phyloP scores from a whole-genome alignment of 352 stramenopile species.

The Phytopythium oedochilum region DNA sequence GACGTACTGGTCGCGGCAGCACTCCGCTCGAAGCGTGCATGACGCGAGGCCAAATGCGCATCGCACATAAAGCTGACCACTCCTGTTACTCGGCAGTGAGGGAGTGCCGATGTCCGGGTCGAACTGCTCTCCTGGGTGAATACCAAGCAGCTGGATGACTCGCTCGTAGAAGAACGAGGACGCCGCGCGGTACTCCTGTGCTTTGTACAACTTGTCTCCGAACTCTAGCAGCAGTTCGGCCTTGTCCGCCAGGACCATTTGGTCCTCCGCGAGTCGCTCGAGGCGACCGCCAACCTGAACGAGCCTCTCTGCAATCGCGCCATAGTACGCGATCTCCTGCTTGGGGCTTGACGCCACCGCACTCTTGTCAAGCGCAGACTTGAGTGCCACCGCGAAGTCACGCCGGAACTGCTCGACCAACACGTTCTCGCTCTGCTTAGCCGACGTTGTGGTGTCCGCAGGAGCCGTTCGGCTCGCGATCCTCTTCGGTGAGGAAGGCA shows the following conservation, averaged over 20 bases:
- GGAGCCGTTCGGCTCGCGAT: conserved; percentile 3
- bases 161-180: conserved; percentile 45
- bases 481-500: conserved; percentile 4
- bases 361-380: conserved; percentile 31
- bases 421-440: conserved; percentile 14
- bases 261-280: conserved; percentile 16
- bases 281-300: conserved; percentile 26
- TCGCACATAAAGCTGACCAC: conserved; percentile 30
- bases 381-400: conserved; percentile 35
- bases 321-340: conserved; percentile 37
- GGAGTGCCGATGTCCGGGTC: neutral
- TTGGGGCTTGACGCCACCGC: conserved; percentile 2
- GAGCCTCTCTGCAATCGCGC: conserved; percentile 34
- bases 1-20: conserved; percentile 28
- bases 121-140: neutral
- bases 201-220: conserved; percentile 42
- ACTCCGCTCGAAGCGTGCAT: conserved; percentile 33
- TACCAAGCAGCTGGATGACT: conserved; percentile 12
- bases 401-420: conserved; percentile 50
- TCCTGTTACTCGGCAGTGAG: neutral
- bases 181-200: conserved; percentile 41
- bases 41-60: conserved; percentile 40
- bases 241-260: conserved; percentile 34
- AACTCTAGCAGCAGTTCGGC: conserved; percentile 32
- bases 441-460: neutral